These are phyloP conservation scores for Pinguiococcus pyrenoidosus DNA, from an alignment of 108 stramenopile species.

Conservation along the genomic window DNA sequence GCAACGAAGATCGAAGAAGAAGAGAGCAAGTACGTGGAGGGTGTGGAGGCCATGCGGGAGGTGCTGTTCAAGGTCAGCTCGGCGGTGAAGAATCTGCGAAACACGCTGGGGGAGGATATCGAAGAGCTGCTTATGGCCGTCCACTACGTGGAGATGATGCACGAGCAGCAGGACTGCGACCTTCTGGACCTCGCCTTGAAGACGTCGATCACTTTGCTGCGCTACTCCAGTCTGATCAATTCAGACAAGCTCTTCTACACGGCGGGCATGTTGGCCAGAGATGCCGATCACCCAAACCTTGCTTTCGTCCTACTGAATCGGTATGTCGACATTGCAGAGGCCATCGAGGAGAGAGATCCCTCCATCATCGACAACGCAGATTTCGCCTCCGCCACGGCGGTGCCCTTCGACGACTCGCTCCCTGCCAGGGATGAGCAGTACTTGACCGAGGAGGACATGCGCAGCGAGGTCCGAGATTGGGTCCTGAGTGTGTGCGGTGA, in stretches of 20 bases:
- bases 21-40: slow-evolving; percentile 5
- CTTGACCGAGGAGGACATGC: slow-evolving; percentile 18
- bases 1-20: no score
- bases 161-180: background rate
- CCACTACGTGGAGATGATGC: slow-evolving; percentile 29
- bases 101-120: slow-evolving; percentile 12
- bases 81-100: slow-evolving; percentile 5
- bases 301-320: slow-evolving; percentile 55
- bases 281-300: slow-evolving; percentile 32
- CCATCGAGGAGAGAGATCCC: slow-evolving; percentile 48
- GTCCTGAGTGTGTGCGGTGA: slow-evolving; percentile 48
- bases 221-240: slow-evolving; percentile 42
- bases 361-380: slow-evolving; percentile 39
- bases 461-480: slow-evolving; percentile 51
- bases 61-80: slow-evolving; percentile 21
- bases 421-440: slow-evolving; percentile 8
- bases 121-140: slow-evolving; percentile 42
- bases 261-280: slow-evolving; percentile 32
- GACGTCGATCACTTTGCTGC: slow-evolving; percentile 33
- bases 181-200: slow-evolving; percentile 35
- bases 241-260: slow-evolving; percentile 45
- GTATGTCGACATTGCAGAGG: slow-evolving; percentile 52
- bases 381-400: slow-evolving; percentile 37
- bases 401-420: slow-evolving; percentile 18
- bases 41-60: slow-evolving; percentile 20